These are phyloP conservation scores for Atkinsonella texensis DNA, from an alignment of 2,329 filamentous ascomycete genomes.

Conservation along the genomic window DNA sequence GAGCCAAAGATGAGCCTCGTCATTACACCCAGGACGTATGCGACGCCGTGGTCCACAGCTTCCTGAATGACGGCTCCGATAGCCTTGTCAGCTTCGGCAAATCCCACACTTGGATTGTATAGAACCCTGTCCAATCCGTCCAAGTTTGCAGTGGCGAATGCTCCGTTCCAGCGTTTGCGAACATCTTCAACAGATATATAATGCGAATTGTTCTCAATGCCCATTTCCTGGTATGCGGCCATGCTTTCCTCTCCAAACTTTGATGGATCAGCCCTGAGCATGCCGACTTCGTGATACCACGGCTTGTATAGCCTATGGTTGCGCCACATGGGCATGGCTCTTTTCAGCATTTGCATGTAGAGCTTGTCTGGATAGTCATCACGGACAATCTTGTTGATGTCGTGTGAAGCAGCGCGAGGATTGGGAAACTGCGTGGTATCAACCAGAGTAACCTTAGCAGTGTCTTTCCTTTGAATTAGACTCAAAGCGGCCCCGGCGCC, in stretches of 20 bases:
- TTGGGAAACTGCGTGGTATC: conserved; percentile 25
- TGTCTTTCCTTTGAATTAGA: conserved; percentile 17
- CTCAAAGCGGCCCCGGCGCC: conserved; percentile 30
- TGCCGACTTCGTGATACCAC: conserved; percentile 46
- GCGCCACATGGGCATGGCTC: conserved; percentile 28
- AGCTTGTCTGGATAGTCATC: conserved; percentile 28
- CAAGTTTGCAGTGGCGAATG: conserved; percentile 46
- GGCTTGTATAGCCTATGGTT: conserved; percentile 35
- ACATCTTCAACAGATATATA: conserved; percentile 38
- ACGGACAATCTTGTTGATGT: conserved; percentile 32
- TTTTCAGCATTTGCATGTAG: conserved; percentile 28
- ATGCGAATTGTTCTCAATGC: conserved; percentile 27
- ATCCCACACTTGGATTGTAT: conserved; percentile 46
- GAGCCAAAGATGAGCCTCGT: conserved; percentile 32
- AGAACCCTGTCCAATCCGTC: conserved; percentile 41
- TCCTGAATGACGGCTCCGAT: conserved; percentile 41
- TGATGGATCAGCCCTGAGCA: conserved; percentile 29
- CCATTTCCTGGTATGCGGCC: conserved; percentile 21
- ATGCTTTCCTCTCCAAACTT: conserved; percentile 34
- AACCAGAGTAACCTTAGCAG: conserved; percentile 21
- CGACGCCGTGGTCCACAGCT: conserved; percentile 39
- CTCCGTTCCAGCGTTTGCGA: conserved; percentile 40
- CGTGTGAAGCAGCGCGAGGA: conserved; percentile 32
- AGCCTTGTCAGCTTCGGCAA: conserved; percentile 45
- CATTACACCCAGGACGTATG: conserved; percentile 42